These are phyloP conservation scores for Thelonectria rubi DNA, from an alignment of 2,329 filamentous ascomycete species.

Conservation along the genomic window DNA sequence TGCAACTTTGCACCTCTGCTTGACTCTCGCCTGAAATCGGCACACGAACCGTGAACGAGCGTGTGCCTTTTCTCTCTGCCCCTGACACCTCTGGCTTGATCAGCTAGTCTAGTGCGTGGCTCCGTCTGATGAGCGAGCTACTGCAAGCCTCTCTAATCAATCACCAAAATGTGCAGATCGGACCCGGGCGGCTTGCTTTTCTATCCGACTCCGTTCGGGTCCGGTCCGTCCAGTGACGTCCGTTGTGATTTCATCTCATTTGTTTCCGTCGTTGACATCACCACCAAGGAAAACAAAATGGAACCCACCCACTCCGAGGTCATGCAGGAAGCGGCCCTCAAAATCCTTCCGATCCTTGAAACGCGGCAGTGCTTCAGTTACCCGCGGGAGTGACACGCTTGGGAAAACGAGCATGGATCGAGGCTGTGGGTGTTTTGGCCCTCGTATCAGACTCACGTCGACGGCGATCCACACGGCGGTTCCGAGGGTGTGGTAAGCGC, in stretches of 20 bases:
- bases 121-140: conserved; percentile 1
- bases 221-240: background rate
- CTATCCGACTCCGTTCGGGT: background rate
- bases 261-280: background rate
- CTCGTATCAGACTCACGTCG: too few relatives aligned
- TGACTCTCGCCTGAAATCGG: conserved; percentile 1
- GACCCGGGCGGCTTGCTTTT: background rate
- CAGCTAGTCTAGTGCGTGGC: background rate
- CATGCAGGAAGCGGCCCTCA: conserved; percentile 1
- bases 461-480: too few relatives aligned
- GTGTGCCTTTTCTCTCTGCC: too few relatives aligned
- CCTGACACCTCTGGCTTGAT: too few relatives aligned
- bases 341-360: conserved; percentile 22
- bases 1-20: background rate
- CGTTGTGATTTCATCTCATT: background rate
- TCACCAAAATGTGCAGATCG: background rate
- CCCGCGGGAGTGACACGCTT: background rate
- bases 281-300: background rate
- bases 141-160: background rate
- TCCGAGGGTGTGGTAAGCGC: too few relatives aligned
- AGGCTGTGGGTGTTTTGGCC: too few relatives aligned
- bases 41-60: too few relatives aligned
- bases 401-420: too few relatives aligned
- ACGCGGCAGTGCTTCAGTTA: conserved; percentile 18
- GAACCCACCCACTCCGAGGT: background rate